Base-by-base conservation (phyloP, 352 stramenopile species). In the Pythium utonaiense region DNA sequence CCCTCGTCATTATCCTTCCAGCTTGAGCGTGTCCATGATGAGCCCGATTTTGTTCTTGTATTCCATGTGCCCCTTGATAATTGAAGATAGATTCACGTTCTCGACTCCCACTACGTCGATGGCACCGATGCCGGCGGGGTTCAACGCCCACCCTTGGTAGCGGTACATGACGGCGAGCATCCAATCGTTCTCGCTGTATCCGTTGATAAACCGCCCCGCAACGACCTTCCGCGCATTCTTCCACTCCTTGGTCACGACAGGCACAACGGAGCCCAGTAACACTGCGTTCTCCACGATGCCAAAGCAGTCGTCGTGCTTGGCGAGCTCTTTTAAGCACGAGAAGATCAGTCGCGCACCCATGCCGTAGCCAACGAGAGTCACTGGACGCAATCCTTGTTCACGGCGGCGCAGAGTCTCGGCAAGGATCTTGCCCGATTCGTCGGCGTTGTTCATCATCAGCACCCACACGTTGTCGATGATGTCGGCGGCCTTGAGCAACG, bases 161-260 rank as follows among this genome's bases (percentile, higher is more conserved):
- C 90, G 78, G 62, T 96, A 98, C 75, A 98, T 92, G 38, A 97
- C 69, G 17, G 80, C 82, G 21, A 98, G 75, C 80, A 97, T 96
- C 76, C 84, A 93, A 73, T 98, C 91, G 47, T 92, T 89, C 24
- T 87, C 77, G 0, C 78, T 94, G 65, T 92, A 98, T 17, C 89
- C 88, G 63, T 98, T 98, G 65, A 98, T 91, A 0, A 96, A 60
- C 24, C 91, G 75, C 1, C 89, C 87, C 3, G 89, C 85, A 4
- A 97, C 88, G 14, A 97, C 67, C 51, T 73, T 57, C 6, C 84
- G 69, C 6, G 78, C 86, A 30, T 71, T 79, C 19, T 70, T 60
- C 90, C 90, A 98, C 21, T 94, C 83, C 3, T 82, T 67, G 1
- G 51, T 53, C 0, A 69, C 66, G 10, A 81, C 72, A 0, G 80